These are phyloP conservation scores for Phtheirospermum japonicum DNA, from an alignment of 257 asterid genomes.

Conservation along the genomic window DNA sequence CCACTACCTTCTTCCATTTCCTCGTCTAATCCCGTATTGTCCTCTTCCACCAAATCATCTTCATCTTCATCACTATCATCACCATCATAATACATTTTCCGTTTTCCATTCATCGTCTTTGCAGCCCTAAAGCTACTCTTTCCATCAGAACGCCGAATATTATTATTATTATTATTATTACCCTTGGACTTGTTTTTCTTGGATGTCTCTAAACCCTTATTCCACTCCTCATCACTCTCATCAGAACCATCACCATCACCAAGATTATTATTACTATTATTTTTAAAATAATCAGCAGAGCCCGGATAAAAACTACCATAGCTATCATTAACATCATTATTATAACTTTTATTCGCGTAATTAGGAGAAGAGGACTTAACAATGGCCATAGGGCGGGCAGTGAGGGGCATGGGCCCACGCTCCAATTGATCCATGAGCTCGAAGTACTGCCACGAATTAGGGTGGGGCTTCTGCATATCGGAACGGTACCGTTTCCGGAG, in stretches of 20 bases:
- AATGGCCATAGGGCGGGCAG: slow-evolving; percentile 52
- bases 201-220: slow-evolving; percentile 26
- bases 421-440: slow-evolving; percentile 84
- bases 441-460: slow-evolving; percentile 78
- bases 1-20: slow-evolving; percentile 30
- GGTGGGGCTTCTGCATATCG: slow-evolving; percentile 59
- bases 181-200: slow-evolving; percentile 51
- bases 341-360: slow-evolving; percentile 15
- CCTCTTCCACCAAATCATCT: slow-evolving; percentile 36
- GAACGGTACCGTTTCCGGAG: slow-evolving; percentile 85
- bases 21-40: slow-evolving; percentile 5
- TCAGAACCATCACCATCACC: slow-evolving; percentile 39
- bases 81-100: slow-evolving; percentile 35
- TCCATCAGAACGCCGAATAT: slow-evolving; percentile 20
- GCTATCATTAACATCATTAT: slow-evolving; percentile 23
- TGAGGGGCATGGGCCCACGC: slow-evolving; percentile 73
- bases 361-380: slow-evolving; percentile 35
- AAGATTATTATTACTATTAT: slow-evolving; percentile 12
- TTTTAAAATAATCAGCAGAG: slow-evolving; percentile 27
- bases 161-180: slow-evolving; percentile 33
- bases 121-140: slow-evolving; percentile 24
- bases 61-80: slow-evolving; percentile 35
- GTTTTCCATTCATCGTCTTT: slow-evolving; percentile 40
- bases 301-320: slow-evolving; percentile 27
- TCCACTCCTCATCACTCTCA: slow-evolving; percentile 50